Evolutionary conservation across 441 rosid genomes (phyloP).

Genomic region (Eruca vesicaria): DNA sequence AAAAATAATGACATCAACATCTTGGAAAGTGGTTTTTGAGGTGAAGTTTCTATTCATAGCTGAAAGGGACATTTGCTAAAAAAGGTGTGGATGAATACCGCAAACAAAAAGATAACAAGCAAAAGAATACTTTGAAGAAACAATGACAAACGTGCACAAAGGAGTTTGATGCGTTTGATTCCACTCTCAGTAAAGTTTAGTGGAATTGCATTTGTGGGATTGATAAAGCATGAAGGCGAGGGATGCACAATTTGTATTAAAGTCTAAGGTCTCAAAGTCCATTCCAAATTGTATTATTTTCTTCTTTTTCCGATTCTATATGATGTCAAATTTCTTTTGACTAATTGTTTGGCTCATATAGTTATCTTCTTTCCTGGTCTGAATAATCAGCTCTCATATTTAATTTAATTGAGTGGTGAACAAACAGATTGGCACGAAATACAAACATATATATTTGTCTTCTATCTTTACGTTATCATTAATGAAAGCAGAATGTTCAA

Average conservation of each 20-base stretch:
- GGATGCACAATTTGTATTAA: slow-evolving; percentile 3
- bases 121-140: neutral
- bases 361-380: neutral
- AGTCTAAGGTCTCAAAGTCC: slow-evolving; percentile 2
- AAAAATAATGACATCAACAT: neutral
- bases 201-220: neutral
- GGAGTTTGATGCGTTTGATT: slow-evolving; percentile 16
- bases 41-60: slow-evolving; percentile 1
- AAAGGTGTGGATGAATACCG: slow-evolving; percentile 10
- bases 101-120: neutral
- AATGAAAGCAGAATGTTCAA: neutral
- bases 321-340: neutral
- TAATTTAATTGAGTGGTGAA: neutral
- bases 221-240: slow-evolving; percentile 20
- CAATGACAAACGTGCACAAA: slow-evolving; percentile 5
- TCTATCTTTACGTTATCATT: neutral
- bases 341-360: neutral
- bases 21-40: slow-evolving; percentile 27
- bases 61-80: neutral
- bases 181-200: slow-evolving; percentile 23
- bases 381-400: neutral
- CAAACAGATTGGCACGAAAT: neutral
- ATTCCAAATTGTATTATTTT: slow-evolving; percentile 16
- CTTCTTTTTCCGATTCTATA: neutral
- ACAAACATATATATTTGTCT: neutral